A percentile compares a stretch with the other conserved stretches of the same genome.
Evolutionary conservation across 2,329 filamentous ascomycete species (phyloP).

Genomic region (Trichoderma sp.): DNA sequence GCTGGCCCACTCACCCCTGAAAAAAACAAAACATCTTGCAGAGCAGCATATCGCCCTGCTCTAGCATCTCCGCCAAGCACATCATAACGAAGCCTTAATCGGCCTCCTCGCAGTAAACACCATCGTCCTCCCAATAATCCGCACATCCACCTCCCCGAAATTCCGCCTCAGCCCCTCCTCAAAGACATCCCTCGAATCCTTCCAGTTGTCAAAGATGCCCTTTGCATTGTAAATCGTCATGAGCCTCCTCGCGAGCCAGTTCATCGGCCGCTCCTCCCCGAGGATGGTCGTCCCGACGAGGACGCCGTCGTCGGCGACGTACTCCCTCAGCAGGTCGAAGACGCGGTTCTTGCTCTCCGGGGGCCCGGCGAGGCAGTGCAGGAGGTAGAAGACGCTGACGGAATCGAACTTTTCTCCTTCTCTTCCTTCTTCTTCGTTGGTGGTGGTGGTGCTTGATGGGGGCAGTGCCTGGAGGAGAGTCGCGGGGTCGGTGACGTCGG

Average conservation of each 20-base stretch:
- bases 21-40: no score
- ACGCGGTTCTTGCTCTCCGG: conserved; percentile 31
- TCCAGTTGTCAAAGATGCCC: conserved; percentile 45
- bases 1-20: background rate
- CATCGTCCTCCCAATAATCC: conserved; percentile 44
- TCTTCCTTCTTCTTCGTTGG: background rate
- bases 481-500: conserved; percentile 42
- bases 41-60: background rate
- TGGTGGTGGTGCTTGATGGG: no score
- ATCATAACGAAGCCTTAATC: conserved; percentile 25
- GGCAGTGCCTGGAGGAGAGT: conserved; percentile 38
- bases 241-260: conserved; percentile 29
- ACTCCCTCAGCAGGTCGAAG: conserved; percentile 28
- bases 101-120: conserved; percentile 44
- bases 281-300: conserved; percentile 37
- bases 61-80: no score
- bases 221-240: conserved; percentile 42
- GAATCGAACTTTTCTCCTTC: conserved; percentile 41
- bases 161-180: conserved; percentile 39
- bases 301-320: conserved; percentile 31
- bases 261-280: conserved; percentile 27
- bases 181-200: conserved; percentile 42
- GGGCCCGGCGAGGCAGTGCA: conserved; percentile 36
- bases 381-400: conserved; percentile 38
- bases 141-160: conserved; percentile 46